Base-by-base conservation (phyloP, 371 early-diverging fungal species). In the Dentiscutata heterogama region DNA sequence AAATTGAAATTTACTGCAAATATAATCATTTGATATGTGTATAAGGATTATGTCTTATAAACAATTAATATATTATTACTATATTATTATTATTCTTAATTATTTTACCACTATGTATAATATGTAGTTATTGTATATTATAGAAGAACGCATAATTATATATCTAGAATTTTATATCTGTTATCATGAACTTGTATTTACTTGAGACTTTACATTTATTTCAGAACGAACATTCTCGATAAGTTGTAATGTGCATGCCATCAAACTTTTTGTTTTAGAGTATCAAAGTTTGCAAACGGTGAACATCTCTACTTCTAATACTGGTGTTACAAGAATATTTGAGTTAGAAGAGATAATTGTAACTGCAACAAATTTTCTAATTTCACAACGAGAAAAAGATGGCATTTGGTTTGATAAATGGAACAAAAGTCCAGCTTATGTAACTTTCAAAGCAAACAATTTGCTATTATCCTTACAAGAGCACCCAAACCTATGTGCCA, bases 201-300 rank as follows among this genome's bases (percentile, higher is more conserved):
- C 3, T 31, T 31, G 35, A 31, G 35, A 31, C 35, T 3, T 31
- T 58, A n/a, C 0, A 6, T 3, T 42, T 42, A 0, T 42, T 42
- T 11, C 22, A 68, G 78, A 77, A 50, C 13, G 64, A 22, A 77
- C 78, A 50, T 50, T 67, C 51, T 79, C 79, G 16, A n/a, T 65
- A 0, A 79, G 79, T 53, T 50, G 51, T 18, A 65, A 79, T 27
- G n/a, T 29, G 2, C 79, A 67, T 67, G 68, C 39, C 1, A 13
- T 79, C 22, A 18, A 2, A 0, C 35, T 79, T 22, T 54, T 67
- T 8, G 10, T 46, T 0, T 46, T 20, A 27, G 53, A 65, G 39
- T 67, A 31, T 50, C 20, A 64, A 77, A 6, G 78, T 2, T n/a
- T 18, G 3, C 60, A 42, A 64, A 64, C 2, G 29, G 3, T 74